Evolutionary conservation across 148 eudicot genomes (phyloP), one percentile per base, ranked within the genome.

Genomic region (Fallopia convolvulus): DNA sequence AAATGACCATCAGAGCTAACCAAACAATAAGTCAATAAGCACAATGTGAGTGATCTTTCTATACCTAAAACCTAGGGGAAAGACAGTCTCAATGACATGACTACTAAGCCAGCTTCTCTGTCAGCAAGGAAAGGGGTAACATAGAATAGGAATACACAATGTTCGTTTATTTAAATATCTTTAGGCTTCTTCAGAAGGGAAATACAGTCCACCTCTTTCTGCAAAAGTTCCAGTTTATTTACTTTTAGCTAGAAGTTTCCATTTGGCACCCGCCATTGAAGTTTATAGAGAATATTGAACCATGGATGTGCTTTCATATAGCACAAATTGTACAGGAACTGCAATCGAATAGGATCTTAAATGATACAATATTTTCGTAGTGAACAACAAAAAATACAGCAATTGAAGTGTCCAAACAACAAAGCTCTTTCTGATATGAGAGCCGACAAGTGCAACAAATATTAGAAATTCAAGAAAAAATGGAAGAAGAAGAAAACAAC

Each of bases 401-500:
- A 61, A 26, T 5, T 55, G 61, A 61, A 26, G 70, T 30, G 30
- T 13, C 70, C 17, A 61, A 26, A 61, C 36, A 26, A 39, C 39
- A 30, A 26, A 61, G 14, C 36, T 26, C 36, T 60, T 21, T 23
- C 39, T 61, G 17, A 39, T 68, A 6, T 68, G 21, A 14, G 44
- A 32, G 36, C 44, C 20, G 72, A 68, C 44, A 26, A 26, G 30
- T 26, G 30, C 30, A 66, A 68, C 44, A 68, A 33, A 39, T 21
- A 39, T 1, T 1, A 7, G 39, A 33, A 8, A 11, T 39, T 39
- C 36, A 68, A 36, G 44, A 68, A 33, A 15, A 68, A 42, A 36
- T 39, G 20, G 15, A 63, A 36, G 72, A 66, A 36, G 72, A 66
- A 66, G 72, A 68, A 68, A 68, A 68, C 72, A 68, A 17, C 72